phyloP scores from a whole-genome alignment of 208 protist species.

The Trypanosoma melophagium region DNA sequence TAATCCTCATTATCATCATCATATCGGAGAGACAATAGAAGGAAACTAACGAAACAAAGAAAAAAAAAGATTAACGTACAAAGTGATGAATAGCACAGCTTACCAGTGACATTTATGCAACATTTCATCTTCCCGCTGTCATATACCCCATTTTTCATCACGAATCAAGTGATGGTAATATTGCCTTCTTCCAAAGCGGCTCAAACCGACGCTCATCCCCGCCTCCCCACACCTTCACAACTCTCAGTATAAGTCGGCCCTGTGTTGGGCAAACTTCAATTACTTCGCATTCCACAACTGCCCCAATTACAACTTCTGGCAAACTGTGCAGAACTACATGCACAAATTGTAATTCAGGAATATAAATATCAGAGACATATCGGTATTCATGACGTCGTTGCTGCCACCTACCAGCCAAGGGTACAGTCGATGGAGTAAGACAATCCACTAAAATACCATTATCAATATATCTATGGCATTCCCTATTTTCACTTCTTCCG shows the following conservation, averaged over 20 bases:
- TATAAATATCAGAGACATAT: slow-evolving; percentile 83
- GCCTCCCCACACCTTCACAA: slow-evolving; percentile 45
- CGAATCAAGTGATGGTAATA: slow-evolving; percentile 68
- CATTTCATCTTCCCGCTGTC: not conserved
- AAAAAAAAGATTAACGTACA: no score
- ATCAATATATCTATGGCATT: not conserved
- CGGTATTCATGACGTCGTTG: slow-evolving; percentile 23
- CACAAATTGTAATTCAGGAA: slow-evolving; percentile 76
- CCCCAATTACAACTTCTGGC: slow-evolving; percentile 64
- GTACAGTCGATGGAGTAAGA: slow-evolving; percentile 2
- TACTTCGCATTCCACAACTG: slow-evolving; percentile 72
- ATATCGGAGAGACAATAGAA: no score
- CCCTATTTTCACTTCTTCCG: not conserved
- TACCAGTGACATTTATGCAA: no score
- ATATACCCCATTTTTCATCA: slow-evolving; percentile 22
- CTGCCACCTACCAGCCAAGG: slow-evolving; percentile 29
- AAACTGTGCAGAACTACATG: slow-evolving; percentile 67
- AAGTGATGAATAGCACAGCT: no score
- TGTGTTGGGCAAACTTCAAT: slow-evolving; percentile 60
- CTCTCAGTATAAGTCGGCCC: slow-evolving; percentile 56
- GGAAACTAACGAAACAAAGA: no score
- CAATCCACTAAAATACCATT: not conserved
- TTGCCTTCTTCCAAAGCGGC: slow-evolving; percentile 51
- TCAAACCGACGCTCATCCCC: slow-evolving; percentile 71
- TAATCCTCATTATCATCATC: no score